These are phyloP conservation scores for Plasmodium berghei DNA, from an alignment of 169 alveolate genomes.

Conservation along the genomic window DNA sequence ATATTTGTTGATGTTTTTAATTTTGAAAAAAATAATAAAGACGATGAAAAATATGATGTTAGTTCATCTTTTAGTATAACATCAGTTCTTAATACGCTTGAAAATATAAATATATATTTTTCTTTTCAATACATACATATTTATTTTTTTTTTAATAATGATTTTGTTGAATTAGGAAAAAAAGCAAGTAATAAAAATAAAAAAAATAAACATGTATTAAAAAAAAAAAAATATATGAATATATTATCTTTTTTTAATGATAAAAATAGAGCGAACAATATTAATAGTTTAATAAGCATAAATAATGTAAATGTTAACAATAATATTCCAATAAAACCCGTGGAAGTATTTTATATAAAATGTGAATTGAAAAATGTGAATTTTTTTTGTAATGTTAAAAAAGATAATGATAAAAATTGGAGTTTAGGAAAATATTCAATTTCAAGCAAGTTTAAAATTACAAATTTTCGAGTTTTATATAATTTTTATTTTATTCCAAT, in stretches of 20 bases:
- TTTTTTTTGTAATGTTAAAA: no score
- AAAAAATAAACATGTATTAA: background rate
- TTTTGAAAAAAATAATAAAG: background rate
- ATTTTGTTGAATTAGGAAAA: background rate
- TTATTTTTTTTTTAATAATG: background rate
- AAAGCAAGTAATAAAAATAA: background rate
- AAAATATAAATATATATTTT: background rate
- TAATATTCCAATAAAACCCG: no score
- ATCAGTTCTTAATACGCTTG: background rate
- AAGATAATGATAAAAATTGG: no score
- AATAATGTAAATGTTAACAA: no score
- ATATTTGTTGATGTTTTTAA: background rate
- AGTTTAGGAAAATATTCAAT: no score
- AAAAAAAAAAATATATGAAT: background rate
- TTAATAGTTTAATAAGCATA: no score
- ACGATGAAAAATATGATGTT: background rate
- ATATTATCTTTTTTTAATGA: background rate
- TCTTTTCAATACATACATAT: background rate
- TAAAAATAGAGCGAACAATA: background rate
- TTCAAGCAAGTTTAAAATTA: no score
- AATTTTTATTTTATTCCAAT: no score
- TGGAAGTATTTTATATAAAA: no score
- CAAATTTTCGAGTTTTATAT: no score
- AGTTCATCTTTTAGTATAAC: background rate
- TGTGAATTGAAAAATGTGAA: no score